Conservation (phyloP, 345 rosid genomes). For the Erodium maritimum region DNA sequence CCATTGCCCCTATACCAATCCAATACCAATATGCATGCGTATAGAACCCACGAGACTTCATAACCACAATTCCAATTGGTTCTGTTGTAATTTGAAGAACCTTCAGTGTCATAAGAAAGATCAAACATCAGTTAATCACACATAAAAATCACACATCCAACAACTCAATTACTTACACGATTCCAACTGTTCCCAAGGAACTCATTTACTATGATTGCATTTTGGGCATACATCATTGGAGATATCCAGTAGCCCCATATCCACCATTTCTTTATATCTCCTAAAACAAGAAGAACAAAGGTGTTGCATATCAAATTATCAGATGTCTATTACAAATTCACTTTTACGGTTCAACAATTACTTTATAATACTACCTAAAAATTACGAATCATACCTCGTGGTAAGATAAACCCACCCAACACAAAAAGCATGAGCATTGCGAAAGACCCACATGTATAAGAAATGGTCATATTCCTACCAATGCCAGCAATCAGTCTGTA, state of each 20-base stretch:
- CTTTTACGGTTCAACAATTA: too few relatives aligned
- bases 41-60: conserved; percentile 31
- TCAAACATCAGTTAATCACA: not conserved
- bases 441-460: conserved; percentile 32
- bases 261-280: conserved; percentile 49
- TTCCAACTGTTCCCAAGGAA: conserved; percentile 43
- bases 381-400: conserved; percentile 23
- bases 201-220: conserved; percentile 37
- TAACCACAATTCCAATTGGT: conserved; percentile 31
- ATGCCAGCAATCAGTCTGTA: conserved; percentile 26
- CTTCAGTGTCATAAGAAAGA: not conserved
- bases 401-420: conserved; percentile 35
- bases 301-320: too few relatives aligned
- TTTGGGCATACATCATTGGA: conserved; percentile 55
- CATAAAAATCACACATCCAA: not conserved
- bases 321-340: too few relatives aligned
- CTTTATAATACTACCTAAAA: too few relatives aligned
- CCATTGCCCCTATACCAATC: conserved; percentile 32
- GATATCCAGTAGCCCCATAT: conserved; percentile 52
- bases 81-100: conserved; percentile 9
- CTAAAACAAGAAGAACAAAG: conserved; percentile 26
- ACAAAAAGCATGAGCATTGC: conserved; percentile 21
- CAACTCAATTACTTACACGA: conserved; percentile 17
- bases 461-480: conserved; percentile 33
- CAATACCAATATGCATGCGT: conserved; percentile 38